These are phyloP conservation scores for Pyricularia grisea DNA, from an alignment of 2,329 filamentous ascomycete genomes.

Conservation along the genomic window DNA sequence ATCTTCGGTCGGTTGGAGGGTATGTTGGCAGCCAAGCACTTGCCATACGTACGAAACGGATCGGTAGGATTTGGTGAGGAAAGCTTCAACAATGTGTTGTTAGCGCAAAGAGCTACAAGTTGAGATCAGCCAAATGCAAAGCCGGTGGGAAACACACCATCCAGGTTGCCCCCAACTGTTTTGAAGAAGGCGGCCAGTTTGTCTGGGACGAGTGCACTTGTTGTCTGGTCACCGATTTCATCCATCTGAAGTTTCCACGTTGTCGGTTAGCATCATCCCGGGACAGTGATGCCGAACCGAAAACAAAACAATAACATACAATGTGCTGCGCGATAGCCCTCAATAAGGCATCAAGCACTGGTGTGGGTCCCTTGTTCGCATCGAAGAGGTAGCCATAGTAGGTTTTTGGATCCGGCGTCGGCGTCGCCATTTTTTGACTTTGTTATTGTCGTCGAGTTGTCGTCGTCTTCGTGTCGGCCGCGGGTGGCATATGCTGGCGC, in stretches of 20 bases:
- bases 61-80: constrained; percentile 62
- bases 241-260: constrained; percentile 32
- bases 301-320: constrained; percentile 36
- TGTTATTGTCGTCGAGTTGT: background rate
- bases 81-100: constrained; percentile 32
- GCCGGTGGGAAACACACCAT: constrained; percentile 33
- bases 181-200: constrained; percentile 74
- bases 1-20: constrained; percentile 64
- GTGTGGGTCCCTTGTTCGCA: constrained; percentile 56
- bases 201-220: constrained; percentile 46
- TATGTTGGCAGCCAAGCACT: constrained; percentile 82
- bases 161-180: constrained; percentile 65
- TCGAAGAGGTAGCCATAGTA: constrained; percentile 63
- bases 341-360: constrained; percentile 57
- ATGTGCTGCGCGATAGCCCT: constrained; percentile 60
- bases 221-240: constrained; percentile 48
- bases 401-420: constrained; percentile 17
- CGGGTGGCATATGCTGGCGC: background rate
- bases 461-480: background rate
- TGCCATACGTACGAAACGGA: constrained; percentile 90
- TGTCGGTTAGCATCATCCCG: background rate
- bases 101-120: background rate
- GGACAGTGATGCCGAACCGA: background rate
- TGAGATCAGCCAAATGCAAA: background rate
- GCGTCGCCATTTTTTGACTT: constrained; percentile 15